Evolutionary conservation across 73 alveolate genomes (phyloP).

Genomic region (Paramecium sexaurelia): DNA sequence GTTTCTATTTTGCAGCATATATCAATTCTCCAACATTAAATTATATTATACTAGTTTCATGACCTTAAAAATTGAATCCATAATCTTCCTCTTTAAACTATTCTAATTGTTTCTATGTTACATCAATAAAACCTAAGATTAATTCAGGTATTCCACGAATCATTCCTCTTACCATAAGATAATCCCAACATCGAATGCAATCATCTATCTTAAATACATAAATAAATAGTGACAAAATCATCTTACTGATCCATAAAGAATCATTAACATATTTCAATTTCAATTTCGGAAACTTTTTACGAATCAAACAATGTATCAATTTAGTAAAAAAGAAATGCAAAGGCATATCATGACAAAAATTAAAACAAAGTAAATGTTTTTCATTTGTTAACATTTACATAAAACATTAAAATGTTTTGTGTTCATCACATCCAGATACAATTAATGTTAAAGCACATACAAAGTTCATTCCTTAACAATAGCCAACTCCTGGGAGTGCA

Average conservation of each 20-base stretch:
- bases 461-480: constrained; percentile 69
- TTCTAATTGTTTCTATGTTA: not conserved
- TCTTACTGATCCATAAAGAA: constrained; percentile 41
- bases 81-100: not conserved
- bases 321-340: constrained; percentile 10
- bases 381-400: not conserved
- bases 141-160: constrained; percentile 53
- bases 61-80: constrained; percentile 36
- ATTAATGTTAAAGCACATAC: constrained; percentile 48
- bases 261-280: not conserved
- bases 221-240: constrained; percentile 20
- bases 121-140: constrained; percentile 39
- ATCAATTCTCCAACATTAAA: constrained; percentile 28
- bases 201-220: constrained; percentile 43
- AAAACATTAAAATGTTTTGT: not conserved
- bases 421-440: constrained; percentile 66
- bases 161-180: constrained; percentile 33
- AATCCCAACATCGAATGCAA: constrained; percentile 45
- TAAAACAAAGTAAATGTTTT: constrained; percentile 2
- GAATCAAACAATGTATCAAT: not conserved
- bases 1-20: not conserved
- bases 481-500: constrained; percentile 50
- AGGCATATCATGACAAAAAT: constrained; percentile 41
- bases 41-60: not conserved
- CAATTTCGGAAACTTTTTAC: constrained; percentile 11